Percentiles rank a stretch among this genome's conserved stretches.
phyloP scores from a whole-genome alignment of 257 asterid species.

The Ilex aquifolium region DNA sequence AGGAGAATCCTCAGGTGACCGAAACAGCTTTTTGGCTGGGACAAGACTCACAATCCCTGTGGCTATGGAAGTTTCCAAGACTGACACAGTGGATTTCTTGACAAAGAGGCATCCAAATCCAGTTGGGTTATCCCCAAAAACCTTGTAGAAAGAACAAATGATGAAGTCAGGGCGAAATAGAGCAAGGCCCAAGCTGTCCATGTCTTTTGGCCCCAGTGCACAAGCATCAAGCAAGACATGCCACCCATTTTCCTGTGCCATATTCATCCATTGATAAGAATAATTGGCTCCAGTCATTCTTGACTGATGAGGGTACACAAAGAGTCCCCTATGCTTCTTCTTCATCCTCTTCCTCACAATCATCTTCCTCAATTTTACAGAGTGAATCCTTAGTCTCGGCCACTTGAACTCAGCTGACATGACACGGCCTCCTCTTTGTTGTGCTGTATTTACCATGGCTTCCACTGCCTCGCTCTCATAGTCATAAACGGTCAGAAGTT shows the following conservation, averaged over 20 bases:
- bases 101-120: conserved; percentile 93
- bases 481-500: conserved; percentile 77
- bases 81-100: conserved; percentile 48
- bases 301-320: conserved; percentile 91
- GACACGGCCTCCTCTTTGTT: conserved; percentile 57
- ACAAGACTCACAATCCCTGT: conserved; percentile 57
- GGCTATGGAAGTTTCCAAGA: conserved; percentile 47
- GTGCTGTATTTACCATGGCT: conserved; percentile 52
- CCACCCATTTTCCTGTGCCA: conserved; percentile 90
- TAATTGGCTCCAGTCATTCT: conserved; percentile 72
- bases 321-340: conserved; percentile 49
- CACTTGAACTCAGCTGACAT: conserved; percentile 82
- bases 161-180: conserved; percentile 79
- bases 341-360: conserved; percentile 39
- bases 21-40: conserved; percentile 33
- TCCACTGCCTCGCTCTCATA: conserved; percentile 73
- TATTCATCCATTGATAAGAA: conserved; percentile 88
- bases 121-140: conserved; percentile 79
- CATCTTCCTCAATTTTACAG: conserved; percentile 44
- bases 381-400: conserved; percentile 74
- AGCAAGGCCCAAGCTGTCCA: conserved; percentile 83
- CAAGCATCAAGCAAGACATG: conserved; percentile 88
- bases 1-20: conserved; percentile 41
- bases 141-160: conserved; percentile 80
- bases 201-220: conserved; percentile 81